Evolutionary conservation across 2,329 filamentous ascomycete genomes (phyloP).

Genomic region (Fusarium sp.): DNA sequence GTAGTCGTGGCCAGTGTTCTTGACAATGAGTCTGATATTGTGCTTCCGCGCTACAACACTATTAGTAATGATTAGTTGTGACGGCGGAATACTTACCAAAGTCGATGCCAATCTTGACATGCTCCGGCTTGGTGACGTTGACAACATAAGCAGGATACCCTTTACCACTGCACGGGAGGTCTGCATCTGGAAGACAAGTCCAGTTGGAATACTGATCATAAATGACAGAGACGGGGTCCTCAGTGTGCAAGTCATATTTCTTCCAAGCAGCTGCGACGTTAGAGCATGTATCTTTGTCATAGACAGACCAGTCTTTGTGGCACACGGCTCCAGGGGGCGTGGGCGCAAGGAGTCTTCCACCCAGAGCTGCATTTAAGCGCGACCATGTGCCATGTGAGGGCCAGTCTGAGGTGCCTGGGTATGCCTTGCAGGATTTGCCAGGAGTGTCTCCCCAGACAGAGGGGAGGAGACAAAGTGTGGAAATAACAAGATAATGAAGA

Average conservation of each 20-base stretch:
- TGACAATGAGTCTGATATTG: constrained; percentile 58
- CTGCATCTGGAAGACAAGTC: constrained; percentile 61
- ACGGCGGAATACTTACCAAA: constrained; percentile 53
- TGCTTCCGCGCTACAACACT: constrained; percentile 53
- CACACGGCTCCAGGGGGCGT: constrained; percentile 53
- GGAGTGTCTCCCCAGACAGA: constrained; percentile 5
- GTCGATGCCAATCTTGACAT: constrained; percentile 54
- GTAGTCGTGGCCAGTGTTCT: constrained; percentile 59
- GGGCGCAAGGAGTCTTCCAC: constrained; percentile 58
- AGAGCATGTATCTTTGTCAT: constrained; percentile 50
- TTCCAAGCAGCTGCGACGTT: constrained; percentile 44
- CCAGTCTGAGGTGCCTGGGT: constrained; percentile 61
- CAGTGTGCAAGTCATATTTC: constrained; percentile 47
- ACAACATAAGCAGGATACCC: constrained; percentile 56
- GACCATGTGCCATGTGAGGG: constrained; percentile 61
- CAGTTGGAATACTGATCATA: constrained; percentile 62
- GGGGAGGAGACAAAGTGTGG: constrained; percentile 3
- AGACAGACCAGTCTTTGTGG: constrained; percentile 46
- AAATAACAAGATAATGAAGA: constrained; percentile 4
- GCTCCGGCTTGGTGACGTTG: constrained; percentile 51
- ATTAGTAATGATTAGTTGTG: neutral
- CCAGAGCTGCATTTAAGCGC: constrained; percentile 59
- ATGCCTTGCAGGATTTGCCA: constrained; percentile 58
- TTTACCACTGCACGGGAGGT: constrained; percentile 50
- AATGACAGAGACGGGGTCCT: constrained; percentile 51